A percentile compares a stretch with the other conserved stretches of the same genome.
phyloP scores from a whole-genome alignment of 257 asterid genomes.

The Ocimum tenuiflorum region DNA sequence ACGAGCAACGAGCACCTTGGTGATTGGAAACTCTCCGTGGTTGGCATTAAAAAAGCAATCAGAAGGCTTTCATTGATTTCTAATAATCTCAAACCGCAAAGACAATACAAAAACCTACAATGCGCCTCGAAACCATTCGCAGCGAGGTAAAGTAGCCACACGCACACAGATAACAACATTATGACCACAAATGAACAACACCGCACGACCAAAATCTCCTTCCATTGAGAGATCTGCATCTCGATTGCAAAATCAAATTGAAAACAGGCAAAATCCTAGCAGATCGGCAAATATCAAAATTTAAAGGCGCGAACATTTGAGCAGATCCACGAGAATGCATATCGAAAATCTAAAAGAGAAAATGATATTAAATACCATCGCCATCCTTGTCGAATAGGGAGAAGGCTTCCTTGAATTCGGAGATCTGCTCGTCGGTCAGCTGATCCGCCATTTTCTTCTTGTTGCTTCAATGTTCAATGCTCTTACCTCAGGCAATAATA shows the following conservation, averaged over 20 bases:
- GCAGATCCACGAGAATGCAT: neutral
- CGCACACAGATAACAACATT: neutral
- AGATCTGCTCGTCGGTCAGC: slow-evolving; percentile 64
- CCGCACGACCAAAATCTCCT: neutral
- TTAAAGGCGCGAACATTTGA: neutral
- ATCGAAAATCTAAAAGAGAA: neutral
- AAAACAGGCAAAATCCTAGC: slow-evolving; percentile 10
- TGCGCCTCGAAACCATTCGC: neutral
- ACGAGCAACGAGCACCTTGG: neutral
- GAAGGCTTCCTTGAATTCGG: slow-evolving; percentile 62
- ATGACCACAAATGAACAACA: neutral
- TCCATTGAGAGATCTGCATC: slow-evolving; percentile 17
- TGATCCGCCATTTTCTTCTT: slow-evolving; percentile 45
- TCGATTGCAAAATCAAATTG: slow-evolving; percentile 5
- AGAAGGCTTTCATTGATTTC: neutral
- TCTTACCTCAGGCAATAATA: slow-evolving; percentile 10
- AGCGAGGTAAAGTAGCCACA: neutral
- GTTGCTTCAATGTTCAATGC: neutral
- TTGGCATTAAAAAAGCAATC: neutral
- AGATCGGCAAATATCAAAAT: neutral
- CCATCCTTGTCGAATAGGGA: slow-evolving; percentile 64
- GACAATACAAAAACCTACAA: neutral
- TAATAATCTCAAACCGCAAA: neutral
- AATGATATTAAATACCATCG: slow-evolving; percentile 33
- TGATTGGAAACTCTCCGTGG: neutral